These are phyloP conservation scores for Leccinum barrowsii DNA, from an alignment of 768 basidiomycete genomes.

Conservation along the genomic window DNA sequence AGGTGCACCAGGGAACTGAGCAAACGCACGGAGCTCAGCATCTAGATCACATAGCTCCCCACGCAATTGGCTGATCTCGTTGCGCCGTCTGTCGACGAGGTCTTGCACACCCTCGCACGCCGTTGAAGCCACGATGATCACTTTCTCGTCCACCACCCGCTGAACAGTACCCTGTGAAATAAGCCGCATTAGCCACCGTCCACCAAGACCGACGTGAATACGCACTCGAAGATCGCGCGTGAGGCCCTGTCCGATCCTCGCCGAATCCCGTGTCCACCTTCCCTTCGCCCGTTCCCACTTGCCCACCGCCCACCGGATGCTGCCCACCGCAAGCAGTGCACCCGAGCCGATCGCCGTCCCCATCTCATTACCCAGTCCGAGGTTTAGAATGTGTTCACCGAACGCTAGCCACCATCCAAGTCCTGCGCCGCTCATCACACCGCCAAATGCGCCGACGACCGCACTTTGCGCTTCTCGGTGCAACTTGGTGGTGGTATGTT, in stretches of 20 bases:
- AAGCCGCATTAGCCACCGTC: background rate
- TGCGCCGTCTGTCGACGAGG: conserved; percentile 38
- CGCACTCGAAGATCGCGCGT: conserved; percentile 62
- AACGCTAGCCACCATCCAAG: conserved; percentile 53
- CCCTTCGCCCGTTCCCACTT: conserved; percentile 67
- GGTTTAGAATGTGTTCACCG: conserved; percentile 37
- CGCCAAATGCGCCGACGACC: conserved; percentile 47
- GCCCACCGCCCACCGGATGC: conserved; percentile 60
- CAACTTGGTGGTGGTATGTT: conserved; percentile 52
- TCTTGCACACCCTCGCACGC: conserved; percentile 46
- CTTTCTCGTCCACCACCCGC: conserved; percentile 47
- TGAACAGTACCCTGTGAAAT: conserved; percentile 44
- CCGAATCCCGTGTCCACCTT: conserved; percentile 68
- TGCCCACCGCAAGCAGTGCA: conserved; percentile 44
- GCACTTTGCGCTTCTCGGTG: conserved; percentile 63
- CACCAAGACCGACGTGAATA: background rate
- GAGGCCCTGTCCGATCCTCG: conserved; percentile 57
- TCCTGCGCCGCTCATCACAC: conserved; percentile 46
- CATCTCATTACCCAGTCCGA: conserved; percentile 42
- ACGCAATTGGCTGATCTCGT: conserved; percentile 42
- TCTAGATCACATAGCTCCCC: conserved; percentile 43
- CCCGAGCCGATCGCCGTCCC: conserved; percentile 61
- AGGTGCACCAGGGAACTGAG: conserved; percentile 1
- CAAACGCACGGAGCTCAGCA: conserved; percentile 24
- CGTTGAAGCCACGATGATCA: conserved; percentile 47